phyloP scores from a whole-genome alignment of 2,329 filamentous ascomycete genomes.

The Xylaria multiplex region DNA sequence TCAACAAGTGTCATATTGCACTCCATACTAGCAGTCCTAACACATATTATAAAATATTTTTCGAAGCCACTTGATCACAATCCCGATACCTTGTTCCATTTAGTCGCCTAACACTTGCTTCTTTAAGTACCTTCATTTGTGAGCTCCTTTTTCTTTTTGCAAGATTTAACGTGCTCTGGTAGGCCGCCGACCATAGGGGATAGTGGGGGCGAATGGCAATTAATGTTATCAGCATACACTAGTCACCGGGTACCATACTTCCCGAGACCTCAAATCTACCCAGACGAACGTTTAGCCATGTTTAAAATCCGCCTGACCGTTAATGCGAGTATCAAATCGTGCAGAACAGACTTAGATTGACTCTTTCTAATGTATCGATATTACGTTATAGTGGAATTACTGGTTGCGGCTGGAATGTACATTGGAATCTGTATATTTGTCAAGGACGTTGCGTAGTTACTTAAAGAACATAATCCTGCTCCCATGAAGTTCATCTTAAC shows the following conservation, averaged over 20 bases:
- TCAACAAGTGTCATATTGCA: too few species aligned
- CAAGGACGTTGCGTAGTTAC: not conserved
- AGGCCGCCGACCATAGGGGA: not conserved
- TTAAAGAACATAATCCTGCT: slow-evolving; percentile 3
- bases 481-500: too few species aligned
- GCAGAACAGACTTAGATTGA: not conserved
- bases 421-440: not conserved
- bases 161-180: not conserved
- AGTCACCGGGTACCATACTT: slow-evolving; percentile 16
- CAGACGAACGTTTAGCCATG: not conserved
- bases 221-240: slow-evolving; percentile 6
- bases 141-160: not conserved
- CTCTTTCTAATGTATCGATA: not conserved
- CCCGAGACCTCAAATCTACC: slow-evolving; percentile 18
- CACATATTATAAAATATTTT: too few species aligned
- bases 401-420: not conserved
- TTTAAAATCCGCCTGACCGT: not conserved
- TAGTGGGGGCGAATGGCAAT: not conserved
- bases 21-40: too few species aligned
- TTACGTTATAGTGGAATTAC: not conserved
- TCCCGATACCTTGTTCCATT: too few species aligned
- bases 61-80: too few species aligned
- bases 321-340: not conserved
- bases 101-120: not conserved
- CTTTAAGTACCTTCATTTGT: too few species aligned